A percentile compares a stretch with the other conserved stretches of the same genome.
These are phyloP conservation scores for Lojkania enalia DNA, from an alignment of 2,329 filamentous ascomycete genomes.

Conservation along the genomic window DNA sequence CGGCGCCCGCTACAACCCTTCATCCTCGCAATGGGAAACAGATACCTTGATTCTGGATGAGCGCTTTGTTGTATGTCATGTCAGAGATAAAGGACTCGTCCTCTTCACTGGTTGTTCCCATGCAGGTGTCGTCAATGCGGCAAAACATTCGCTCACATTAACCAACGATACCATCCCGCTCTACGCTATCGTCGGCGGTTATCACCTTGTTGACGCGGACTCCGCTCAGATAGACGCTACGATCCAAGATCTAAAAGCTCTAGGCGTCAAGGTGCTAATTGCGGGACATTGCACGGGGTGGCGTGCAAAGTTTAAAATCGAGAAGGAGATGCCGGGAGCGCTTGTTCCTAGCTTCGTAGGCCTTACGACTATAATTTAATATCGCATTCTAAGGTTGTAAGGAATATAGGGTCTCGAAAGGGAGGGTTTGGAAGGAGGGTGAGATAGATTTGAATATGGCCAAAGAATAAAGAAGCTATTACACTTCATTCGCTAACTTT, in stretches of 20 bases:
- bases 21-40: constrained; percentile 51
- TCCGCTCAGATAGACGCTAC: constrained; percentile 50
- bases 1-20: too few relatives aligned
- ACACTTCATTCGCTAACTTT: too few relatives aligned
- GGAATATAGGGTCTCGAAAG: too few relatives aligned
- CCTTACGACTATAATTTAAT: constrained; percentile 40
- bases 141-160: constrained; percentile 51
- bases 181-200: constrained; percentile 58
- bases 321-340: constrained; percentile 55
- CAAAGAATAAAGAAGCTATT: too few relatives aligned
- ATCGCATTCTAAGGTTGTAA: too few relatives aligned
- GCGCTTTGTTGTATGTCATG: constrained; percentile 56
- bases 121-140: constrained; percentile 58
- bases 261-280: constrained; percentile 55
- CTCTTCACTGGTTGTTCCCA: constrained; percentile 62
- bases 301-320: constrained; percentile 58
- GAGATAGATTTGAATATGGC: too few relatives aligned
- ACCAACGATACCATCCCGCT: constrained; percentile 45
- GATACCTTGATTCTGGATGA: constrained; percentile 58
- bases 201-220: constrained; percentile 56
- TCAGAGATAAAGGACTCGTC: constrained; percentile 58
- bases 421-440: too few relatives aligned
- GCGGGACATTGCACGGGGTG: constrained; percentile 62
- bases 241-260: constrained; percentile 52
- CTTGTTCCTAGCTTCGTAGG: constrained; percentile 58